Percentiles rank a stretch among this genome's conserved stretches.
Evolutionary conservation across 208 protist species (phyloP).

Genomic region (Trichomonas gallinae): DNA sequence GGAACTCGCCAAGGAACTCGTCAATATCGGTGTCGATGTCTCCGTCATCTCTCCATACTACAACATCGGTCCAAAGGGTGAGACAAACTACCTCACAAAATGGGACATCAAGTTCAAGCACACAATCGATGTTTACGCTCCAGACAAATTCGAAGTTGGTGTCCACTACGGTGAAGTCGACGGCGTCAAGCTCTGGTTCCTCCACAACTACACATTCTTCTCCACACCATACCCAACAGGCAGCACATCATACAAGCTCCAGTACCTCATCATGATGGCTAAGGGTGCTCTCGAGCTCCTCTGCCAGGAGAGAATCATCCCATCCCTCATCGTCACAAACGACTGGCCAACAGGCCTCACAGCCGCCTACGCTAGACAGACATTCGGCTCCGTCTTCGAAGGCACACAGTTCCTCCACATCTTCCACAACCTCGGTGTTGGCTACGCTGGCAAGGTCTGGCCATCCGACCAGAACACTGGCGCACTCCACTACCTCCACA

Average conservation of each 20-base stretch:
- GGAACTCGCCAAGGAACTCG: conserved; percentile 7
- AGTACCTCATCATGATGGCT: background rate
- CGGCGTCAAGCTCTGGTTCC: background rate
- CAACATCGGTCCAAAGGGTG: background rate
- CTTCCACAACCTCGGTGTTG: conserved; percentile 11
- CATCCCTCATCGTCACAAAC: background rate
- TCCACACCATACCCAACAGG: background rate
- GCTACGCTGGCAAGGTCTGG: conserved; percentile 9
- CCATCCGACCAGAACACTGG: background rate
- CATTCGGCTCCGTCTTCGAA: background rate
- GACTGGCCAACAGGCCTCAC: background rate
- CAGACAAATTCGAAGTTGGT: background rate
- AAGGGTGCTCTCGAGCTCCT: background rate
- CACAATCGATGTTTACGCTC: conserved; percentile 13
- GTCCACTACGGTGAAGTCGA: background rate
- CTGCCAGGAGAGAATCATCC: background rate
- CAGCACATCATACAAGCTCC: background rate
- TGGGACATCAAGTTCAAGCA: background rate
- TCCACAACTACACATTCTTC: conserved; percentile 17
- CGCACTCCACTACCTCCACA: background rate
- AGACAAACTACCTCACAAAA: background rate
- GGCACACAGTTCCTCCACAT: background rate
- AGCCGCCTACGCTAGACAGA: background rate
- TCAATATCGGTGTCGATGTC: background rate
- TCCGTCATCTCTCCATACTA: background rate